A percentile compares a stretch with the other conserved stretches of the same genome.
Evolutionary conservation across 2,329 filamentous ascomycete species (phyloP).

Genomic region (Pseudogymnoascus sp.): DNA sequence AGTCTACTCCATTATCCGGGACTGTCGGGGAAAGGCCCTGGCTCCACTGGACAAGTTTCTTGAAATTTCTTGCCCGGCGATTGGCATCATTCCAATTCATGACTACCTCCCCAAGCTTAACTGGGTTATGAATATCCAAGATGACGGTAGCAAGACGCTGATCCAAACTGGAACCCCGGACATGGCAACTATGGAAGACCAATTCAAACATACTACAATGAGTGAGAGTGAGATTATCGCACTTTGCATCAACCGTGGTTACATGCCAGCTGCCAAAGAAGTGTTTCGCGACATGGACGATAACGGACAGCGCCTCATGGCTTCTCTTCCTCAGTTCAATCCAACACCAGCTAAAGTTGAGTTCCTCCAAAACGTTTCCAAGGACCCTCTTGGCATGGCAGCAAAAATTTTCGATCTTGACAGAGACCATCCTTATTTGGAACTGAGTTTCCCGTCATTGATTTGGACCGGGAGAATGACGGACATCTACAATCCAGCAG

Average conservation of each 20-base stretch:
- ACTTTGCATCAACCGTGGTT: constrained; percentile 18
- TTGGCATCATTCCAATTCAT: constrained; percentile 18
- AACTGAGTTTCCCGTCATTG: background rate
- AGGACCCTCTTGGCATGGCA: background rate
- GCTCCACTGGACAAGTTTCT: constrained; percentile 18
- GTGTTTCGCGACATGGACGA: background rate
- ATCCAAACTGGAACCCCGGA: constrained; percentile 16
- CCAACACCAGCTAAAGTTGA: background rate
- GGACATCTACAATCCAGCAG: constrained; percentile 15
- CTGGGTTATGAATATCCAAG: constrained; percentile 14
- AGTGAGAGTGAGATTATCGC: constrained; percentile 19
- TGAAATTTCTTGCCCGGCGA: constrained; percentile 14
- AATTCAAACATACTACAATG: constrained; percentile 18
- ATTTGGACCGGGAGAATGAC: constrained; percentile 17
- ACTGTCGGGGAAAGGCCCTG: constrained; percentile 16
- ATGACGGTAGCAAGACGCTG: constrained; percentile 13
- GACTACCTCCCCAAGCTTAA: constrained; percentile 19
- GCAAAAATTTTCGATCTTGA: background rate
- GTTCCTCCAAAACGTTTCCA: background rate
- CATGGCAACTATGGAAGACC: constrained; percentile 12
- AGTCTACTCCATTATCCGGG: constrained; percentile 20
- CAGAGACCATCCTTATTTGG: background rate
- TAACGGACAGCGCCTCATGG: background rate
- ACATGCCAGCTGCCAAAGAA: constrained; percentile 12
- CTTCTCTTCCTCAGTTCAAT: background rate